Percentiles rank a stretch among this genome's conserved stretches.
phyloP scores from a whole-genome alignment of 1,139 yeast genomes.

The Sugiyamaella grinbergsii region DNA sequence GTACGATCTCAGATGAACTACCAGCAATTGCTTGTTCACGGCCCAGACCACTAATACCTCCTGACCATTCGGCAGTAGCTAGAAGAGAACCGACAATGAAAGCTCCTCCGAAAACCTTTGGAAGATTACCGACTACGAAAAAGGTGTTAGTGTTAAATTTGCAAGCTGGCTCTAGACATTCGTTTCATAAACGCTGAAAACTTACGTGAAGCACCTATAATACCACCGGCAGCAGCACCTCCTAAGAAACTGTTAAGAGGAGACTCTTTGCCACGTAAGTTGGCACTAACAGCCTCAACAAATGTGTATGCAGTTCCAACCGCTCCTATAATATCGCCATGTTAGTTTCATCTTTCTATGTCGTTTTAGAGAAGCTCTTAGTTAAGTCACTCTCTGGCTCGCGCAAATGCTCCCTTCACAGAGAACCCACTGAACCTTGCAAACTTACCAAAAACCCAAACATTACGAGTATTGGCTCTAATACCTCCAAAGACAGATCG shows the following conservation, averaged over 20 bases:
- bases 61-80: slow-evolving; percentile 51
- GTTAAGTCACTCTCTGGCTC: no score
- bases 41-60: slow-evolving; percentile 46
- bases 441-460: slow-evolving; percentile 28
- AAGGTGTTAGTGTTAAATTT: neutral
- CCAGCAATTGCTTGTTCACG: slow-evolving; percentile 40
- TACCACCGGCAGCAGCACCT: slow-evolving; percentile 53
- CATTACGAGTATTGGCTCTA: slow-evolving; percentile 25
- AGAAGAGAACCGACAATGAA: slow-evolving; percentile 43
- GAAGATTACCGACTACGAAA: slow-evolving; percentile 43
- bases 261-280: slow-evolving; percentile 49
- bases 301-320: slow-evolving; percentile 48
- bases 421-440: no score
- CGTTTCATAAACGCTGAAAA: no score
- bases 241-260: slow-evolving; percentile 53
- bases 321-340: slow-evolving; percentile 31
- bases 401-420: no score
- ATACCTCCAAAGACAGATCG: slow-evolving; percentile 30
- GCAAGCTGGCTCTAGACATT: slow-evolving; percentile 6
- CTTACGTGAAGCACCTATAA: slow-evolving; percentile 45
- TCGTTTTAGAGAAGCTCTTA: no score
- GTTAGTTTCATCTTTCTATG: no score
- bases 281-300: slow-evolving; percentile 46
- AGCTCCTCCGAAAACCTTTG: slow-evolving; percentile 51
- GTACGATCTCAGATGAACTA: slow-evolving; percentile 36